A percentile compares a stretch with the other conserved stretches of the same genome.
phyloP scores from a whole-genome alignment of 805 yeast genomes.

The Brettanomyces nanus region DNA sequence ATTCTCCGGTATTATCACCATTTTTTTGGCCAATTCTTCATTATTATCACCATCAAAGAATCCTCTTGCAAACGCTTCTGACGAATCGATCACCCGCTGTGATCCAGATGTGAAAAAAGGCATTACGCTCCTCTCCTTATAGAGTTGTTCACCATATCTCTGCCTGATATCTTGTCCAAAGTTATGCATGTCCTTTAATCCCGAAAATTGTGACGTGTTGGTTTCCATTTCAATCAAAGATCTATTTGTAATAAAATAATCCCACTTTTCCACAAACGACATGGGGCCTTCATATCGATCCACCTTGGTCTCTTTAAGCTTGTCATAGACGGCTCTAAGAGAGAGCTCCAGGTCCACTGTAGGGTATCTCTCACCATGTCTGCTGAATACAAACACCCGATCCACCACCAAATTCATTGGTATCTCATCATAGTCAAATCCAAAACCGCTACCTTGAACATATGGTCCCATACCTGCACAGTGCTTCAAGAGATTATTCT shows the following conservation, averaged over 20 bases:
- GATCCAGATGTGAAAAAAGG: constrained; percentile 50
- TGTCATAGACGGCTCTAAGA: constrained; percentile 19
- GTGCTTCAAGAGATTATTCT: constrained; percentile 40
- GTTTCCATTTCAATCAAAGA: constrained; percentile 39
- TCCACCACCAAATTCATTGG: constrained; percentile 33
- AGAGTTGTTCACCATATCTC: constrained; percentile 41
- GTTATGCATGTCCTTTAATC: constrained; percentile 38
- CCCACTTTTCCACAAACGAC: constrained; percentile 44
- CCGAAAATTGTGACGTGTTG: constrained; percentile 41
- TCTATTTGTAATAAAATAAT: constrained; percentile 32
- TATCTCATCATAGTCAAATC: constrained; percentile 34
- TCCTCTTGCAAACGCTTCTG: constrained; percentile 50
- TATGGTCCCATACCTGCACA: constrained; percentile 50
- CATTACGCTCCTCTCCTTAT: constrained; percentile 22
- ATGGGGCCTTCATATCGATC: constrained; percentile 40
- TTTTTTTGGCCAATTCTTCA: constrained; percentile 24
- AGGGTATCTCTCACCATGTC: constrained; percentile 79
- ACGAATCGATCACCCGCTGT: constrained; percentile 47
- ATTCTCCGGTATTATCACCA: constrained; percentile 39
- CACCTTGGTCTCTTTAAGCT: constrained; percentile 29
- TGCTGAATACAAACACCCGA: constrained; percentile 62
- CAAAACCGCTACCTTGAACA: constrained; percentile 41
- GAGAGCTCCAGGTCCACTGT: constrained; percentile 31
- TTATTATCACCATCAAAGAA: constrained; percentile 33
- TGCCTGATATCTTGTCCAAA: constrained; percentile 43